Evolutionary conservation across 1,139 yeast species (phyloP), one percentile per base, ranked within the genome.

Genomic region (Yamadazyma triangularis): DNA sequence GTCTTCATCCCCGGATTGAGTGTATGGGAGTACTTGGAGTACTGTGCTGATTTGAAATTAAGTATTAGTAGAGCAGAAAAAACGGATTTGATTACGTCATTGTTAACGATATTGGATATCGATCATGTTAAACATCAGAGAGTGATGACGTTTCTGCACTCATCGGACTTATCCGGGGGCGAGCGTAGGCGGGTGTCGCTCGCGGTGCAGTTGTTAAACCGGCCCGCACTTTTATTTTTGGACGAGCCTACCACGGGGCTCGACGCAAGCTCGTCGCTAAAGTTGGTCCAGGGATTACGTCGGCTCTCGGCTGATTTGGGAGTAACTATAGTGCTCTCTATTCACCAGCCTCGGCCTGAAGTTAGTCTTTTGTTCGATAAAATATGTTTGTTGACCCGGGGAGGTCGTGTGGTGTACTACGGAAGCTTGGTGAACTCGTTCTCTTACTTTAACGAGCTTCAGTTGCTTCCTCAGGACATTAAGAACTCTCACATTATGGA

Each of bases 211-310:
- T 58, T 87, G 44, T 60, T 87, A 21, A 73, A 85, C 2, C 80
- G 78, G 40, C 95, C 95, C 0, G 77, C 89, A 0, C 60, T 86
- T 2, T 56, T 87, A 39, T 85, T 86, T 45, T 58, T 87, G 27
- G 96, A 87, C 51, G 95, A 87, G 47, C 95, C 95, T 2, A 87
- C 95, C 0, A 85, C 95, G 0, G 95, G 95, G 0, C 60, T 87
- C 21, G 95, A 87, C 51, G 81, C 95, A 2, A 77, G 79, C 33
- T 78, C 88, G 8, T 88, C 95, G 0, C 74, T 68, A 42, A 62
- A 78, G 37, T 60, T 86, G 28, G 73, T 85, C n/a, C 64, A 70
- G 34, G 75, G 85, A 0, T 64, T 87, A 37, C 73, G 75, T 41
- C 70, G 73, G 39, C 57, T 70, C 20, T 56, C 64, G 3, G 59